These are phyloP conservation scores for Postia placenta DNA, from an alignment of 768 basidiomycete genomes.

Conservation along the genomic window DNA sequence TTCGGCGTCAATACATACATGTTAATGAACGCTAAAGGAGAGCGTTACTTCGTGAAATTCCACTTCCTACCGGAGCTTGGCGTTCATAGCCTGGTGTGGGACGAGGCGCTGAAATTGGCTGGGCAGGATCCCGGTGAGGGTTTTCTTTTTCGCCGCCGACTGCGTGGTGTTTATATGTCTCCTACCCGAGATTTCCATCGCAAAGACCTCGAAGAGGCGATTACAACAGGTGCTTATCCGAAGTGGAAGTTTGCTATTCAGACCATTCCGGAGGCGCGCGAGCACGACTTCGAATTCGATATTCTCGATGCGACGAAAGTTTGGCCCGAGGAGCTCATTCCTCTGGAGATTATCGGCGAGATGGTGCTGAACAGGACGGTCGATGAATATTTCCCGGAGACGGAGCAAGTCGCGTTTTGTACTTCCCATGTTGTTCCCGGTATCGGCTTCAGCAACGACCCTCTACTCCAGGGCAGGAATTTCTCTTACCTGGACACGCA, in stretches of 20 bases:
- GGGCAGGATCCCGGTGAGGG: slow-evolving; percentile 74
- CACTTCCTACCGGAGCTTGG: slow-evolving; percentile 80
- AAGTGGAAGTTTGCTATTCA: slow-evolving; percentile 82
- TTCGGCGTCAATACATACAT: slow-evolving; percentile 86
- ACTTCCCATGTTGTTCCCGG: slow-evolving; percentile 57
- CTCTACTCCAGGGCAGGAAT: slow-evolving; percentile 77
- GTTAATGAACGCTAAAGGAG: slow-evolving; percentile 57
- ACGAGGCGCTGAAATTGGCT: slow-evolving; percentile 77
- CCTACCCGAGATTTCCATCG: slow-evolving; percentile 65
- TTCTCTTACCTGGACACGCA: slow-evolving; percentile 89
- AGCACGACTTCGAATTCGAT: slow-evolving; percentile 84
- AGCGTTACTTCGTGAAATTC: slow-evolving; percentile 84
- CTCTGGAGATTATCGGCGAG: slow-evolving; percentile 72
- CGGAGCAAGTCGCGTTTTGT: slow-evolving; percentile 87
- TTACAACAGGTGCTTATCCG: slow-evolving; percentile 61
- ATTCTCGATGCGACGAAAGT: slow-evolving; percentile 84
- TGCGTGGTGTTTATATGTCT: not conserved
- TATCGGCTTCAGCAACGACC: slow-evolving; percentile 71
- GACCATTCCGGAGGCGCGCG: slow-evolving; percentile 60
- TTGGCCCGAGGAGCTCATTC: slow-evolving; percentile 79
- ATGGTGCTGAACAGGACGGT: slow-evolving; percentile 59
- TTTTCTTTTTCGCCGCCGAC: not conserved
- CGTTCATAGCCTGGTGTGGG: slow-evolving; percentile 81
- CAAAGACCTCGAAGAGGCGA: slow-evolving; percentile 82
- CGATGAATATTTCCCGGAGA: slow-evolving; percentile 80